phyloP scores from a whole-genome alignment of 2,329 filamentous ascomycete genomes.

The Aspergillus sp. region DNA sequence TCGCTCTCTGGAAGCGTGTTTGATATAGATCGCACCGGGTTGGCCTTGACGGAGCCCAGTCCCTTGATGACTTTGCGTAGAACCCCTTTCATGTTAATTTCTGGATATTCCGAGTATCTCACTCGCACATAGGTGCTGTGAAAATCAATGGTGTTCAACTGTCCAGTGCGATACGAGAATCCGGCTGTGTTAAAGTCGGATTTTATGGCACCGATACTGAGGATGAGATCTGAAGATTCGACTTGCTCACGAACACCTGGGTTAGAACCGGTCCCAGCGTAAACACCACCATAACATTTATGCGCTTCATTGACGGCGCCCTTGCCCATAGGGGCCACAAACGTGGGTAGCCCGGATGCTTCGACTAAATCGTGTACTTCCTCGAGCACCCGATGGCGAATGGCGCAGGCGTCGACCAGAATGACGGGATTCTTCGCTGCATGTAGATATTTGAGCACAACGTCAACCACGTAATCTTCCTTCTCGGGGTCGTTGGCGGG shows the following conservation, averaged over 20 bases:
- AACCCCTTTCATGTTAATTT: slow-evolving; percentile 77
- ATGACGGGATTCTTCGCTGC: slow-evolving; percentile 73
- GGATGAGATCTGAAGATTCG: slow-evolving; percentile 41
- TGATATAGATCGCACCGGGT: slow-evolving; percentile 54
- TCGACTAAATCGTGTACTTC: slow-evolving; percentile 73
- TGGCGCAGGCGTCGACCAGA: slow-evolving; percentile 78
- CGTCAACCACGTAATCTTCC: slow-evolving; percentile 80
- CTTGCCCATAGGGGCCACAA: slow-evolving; percentile 90
- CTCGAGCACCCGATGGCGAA: slow-evolving; percentile 69
- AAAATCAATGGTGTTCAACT: slow-evolving; percentile 79
- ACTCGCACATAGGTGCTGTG: slow-evolving; percentile 74
- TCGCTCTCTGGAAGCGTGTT: slow-evolving; percentile 50
- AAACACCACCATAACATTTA: slow-evolving; percentile 77
- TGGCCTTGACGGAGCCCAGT: slow-evolving; percentile 56
- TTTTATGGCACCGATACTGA: slow-evolving; percentile 46
- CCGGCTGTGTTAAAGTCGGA: slow-evolving; percentile 59
- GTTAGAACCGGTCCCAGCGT: slow-evolving; percentile 75
- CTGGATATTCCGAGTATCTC: slow-evolving; percentile 75
- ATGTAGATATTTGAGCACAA: slow-evolving; percentile 71
- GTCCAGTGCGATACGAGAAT: slow-evolving; percentile 78
- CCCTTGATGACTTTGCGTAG: slow-evolving; percentile 67
- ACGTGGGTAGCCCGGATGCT: slow-evolving; percentile 74
- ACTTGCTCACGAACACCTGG: slow-evolving; percentile 46
- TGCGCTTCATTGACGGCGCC: slow-evolving; percentile 75
- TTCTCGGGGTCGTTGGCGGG: slow-evolving; percentile 66